Base-by-base conservation (phyloP, 306 rosid species). In the Clitoria ternatea region DNA sequence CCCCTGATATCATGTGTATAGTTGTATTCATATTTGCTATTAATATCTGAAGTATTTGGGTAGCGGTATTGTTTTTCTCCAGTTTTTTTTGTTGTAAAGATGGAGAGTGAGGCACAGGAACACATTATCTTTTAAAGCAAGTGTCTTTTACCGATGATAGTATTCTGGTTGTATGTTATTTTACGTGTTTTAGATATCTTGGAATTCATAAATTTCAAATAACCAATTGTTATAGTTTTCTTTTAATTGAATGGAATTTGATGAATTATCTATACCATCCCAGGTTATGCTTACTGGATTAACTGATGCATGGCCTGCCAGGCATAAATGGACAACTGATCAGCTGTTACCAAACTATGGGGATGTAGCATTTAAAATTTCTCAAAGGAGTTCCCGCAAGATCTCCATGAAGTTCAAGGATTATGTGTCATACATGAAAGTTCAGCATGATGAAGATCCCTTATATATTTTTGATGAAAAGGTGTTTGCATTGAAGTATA, bases 361-460 rank as follows among this genome's bases (percentile, higher is more conserved):
- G 53, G 96, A 94, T 66, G 80, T 83, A 20, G 73, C 84, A 68
- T 94, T 94, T 80, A 94, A 72, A 80, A 87, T 91, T 81, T 94
- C 97, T 80, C 96, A 91, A 82, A 87, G 79, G 81, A 80, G 88
- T 79, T 47, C 91, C 15, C 70, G 52, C 62, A 94, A 89, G 84
- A 55, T 81, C 50, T 79, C 77, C 40, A 91, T 94, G 95, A 91
- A 85, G 79, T 80, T 94, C 75, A 80, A 94, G 74, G 96, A 89
- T 79, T 94, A 91, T 87, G 89, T 74, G 39, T 75, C 89, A n/a
- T 94, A 94, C 83, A 80, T 81, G 83, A 68, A 87, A 68, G 79
- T 80, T 83, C 99, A 94, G 80, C 91, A 83, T 13, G 97, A 94
- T 77, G 99, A 94, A 83, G 99, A 94, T 84, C 99, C 99, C 27